Base-by-base conservation (phyloP, 2,329 filamentous ascomycete genomes). In the Lecanicillium sp. region DNA sequence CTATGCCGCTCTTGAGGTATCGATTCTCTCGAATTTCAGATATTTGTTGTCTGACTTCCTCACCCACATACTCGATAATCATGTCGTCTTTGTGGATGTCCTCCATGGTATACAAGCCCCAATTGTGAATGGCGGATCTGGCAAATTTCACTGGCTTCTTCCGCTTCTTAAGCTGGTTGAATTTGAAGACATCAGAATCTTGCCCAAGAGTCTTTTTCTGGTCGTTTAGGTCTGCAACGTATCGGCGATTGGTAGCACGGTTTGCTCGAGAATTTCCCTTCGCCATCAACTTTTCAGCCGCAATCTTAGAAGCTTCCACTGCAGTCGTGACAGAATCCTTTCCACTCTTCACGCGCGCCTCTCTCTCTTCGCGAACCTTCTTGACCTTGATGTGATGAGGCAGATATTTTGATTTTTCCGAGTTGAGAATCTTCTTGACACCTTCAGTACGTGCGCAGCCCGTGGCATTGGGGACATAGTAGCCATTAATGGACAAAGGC, bases 61-160 rank as follows among this genome's bases (percentile, higher is more conserved):
- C 93, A 52, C 93, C 93, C 10, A 98, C 93, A 63, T 98, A 98
- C 70, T 98, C 93, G 62, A 98, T 98, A 64, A 98, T 98, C 90
- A 98, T 96, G 68, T 98, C 93, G 65, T 95, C 94, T 64, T 91
- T 90, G 51, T 86, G 81, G 54, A 98, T 98, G 62, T 95, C 93
- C 69, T 98, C 93, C 75, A 96, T 91, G 3, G 93, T 90, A 62
- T 98, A 98, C 23, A 98, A 72, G 23, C 93, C 93, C 93, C 93
- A 98, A 60, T 96, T 97, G 69, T 98, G 93, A 59, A 98, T 98
- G 38, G 93, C 93, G 44, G 93, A 98, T 37, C 93, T 82, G 49
- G 91, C 93, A 68, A 98, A 98, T 64, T 94, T 93, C 65, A 98
- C 93, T 2, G 91, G 90, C 75, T 98, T 98, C 81, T 97, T 98